These are phyloP conservation scores for Glycyrrhiza uralensis DNA, from an alignment of 306 rosid species.

Conservation along the genomic window DNA sequence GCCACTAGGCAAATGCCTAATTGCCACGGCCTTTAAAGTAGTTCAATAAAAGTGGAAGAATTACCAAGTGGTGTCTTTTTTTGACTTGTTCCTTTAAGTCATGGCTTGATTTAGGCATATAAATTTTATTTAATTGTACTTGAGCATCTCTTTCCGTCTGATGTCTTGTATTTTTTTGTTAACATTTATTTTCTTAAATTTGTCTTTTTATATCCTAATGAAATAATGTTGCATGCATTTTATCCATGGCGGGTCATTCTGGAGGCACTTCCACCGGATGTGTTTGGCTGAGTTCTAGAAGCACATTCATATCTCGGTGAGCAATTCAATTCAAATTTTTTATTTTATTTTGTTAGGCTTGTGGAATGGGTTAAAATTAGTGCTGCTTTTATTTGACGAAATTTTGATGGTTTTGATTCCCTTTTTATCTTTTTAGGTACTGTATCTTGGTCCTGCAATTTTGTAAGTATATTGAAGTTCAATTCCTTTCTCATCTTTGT, in stretches of 20 bases:
- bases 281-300: slow-evolving; percentile 44
- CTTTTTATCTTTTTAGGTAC: slow-evolving; percentile 24
- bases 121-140: not conserved
- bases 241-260: slow-evolving; percentile 67
- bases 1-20: slow-evolving; percentile 1
- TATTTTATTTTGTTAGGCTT: not conserved
- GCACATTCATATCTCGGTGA: slow-evolving; percentile 44
- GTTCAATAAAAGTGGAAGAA: not conserved
- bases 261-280: slow-evolving; percentile 73
- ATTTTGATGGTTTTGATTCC: slow-evolving; percentile 7
- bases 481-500: slow-evolving; percentile 18
- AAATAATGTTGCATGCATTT: slow-evolving; percentile 68
- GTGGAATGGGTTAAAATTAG: not conserved
- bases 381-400: slow-evolving; percentile 1
- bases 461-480: slow-evolving; percentile 35
- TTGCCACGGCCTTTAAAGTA: not conserved
- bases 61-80: not conserved
- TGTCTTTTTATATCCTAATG: slow-evolving; percentile 54
- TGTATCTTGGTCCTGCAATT: slow-evolving; percentile 22
- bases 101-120: not conserved
- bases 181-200: slow-evolving; percentile 7
- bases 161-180: not conserved
- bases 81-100: not conserved
- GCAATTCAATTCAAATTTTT: slow-evolving; percentile 29
- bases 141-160: not conserved